Conservation (phyloP, 192 early-diverging fungal genomes). For the Coemansia erecta region DNA sequence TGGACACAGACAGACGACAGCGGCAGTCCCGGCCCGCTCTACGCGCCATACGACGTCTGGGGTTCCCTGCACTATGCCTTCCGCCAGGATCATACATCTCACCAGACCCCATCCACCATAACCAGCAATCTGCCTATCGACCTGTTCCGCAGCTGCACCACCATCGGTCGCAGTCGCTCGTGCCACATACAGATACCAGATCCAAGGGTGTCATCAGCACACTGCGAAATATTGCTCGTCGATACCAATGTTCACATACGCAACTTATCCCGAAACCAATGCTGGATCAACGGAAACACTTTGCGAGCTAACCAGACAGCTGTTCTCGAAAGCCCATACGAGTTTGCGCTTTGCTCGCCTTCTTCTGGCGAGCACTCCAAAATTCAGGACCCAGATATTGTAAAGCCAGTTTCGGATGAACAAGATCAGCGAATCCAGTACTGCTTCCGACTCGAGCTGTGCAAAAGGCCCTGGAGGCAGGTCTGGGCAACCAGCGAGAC, state of each 20-base stretch:
- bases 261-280: constrained; percentile 23
- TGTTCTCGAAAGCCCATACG: constrained; percentile 17
- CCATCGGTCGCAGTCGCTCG: constrained; percentile 33
- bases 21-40: constrained; percentile 26
- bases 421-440: constrained; percentile 1
- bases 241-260: constrained; percentile 19
- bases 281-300: constrained; percentile 19
- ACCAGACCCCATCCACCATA: no score
- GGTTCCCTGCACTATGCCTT: constrained; percentile 13
- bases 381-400: background rate
- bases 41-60: constrained; percentile 31
- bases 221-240: constrained; percentile 29
- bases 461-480: constrained; percentile 40
- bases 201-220: constrained; percentile 27
- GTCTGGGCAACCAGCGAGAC: constrained; percentile 23
- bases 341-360: constrained; percentile 19
- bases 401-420: background rate
- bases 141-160: constrained; percentile 27
- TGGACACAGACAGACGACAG: constrained; percentile 41
- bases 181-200: constrained; percentile 43
- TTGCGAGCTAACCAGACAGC: constrained; percentile 11
- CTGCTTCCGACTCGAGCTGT: constrained; percentile 18
- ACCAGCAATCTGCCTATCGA: constrained; percentile 9
- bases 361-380: background rate
- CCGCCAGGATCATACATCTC: background rate